phyloP scores from a whole-genome alignment of 495 filamentous ascomycete species.

The Penicilliopsis zonata region DNA sequence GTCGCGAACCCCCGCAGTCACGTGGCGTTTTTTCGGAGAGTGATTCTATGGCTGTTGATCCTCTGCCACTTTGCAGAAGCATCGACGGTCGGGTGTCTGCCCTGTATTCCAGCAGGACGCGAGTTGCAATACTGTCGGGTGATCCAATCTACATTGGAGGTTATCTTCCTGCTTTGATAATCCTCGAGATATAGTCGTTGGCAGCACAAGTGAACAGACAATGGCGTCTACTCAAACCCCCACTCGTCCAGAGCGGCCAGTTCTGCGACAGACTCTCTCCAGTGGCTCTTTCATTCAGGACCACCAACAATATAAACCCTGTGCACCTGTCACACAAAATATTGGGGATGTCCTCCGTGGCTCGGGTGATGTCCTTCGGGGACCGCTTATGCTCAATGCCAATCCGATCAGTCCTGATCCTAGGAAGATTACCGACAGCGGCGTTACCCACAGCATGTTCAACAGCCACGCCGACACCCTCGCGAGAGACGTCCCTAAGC shows the following conservation, averaged over 20 bases:
- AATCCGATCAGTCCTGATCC: conserved; percentile 35
- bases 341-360: conserved; percentile 30
- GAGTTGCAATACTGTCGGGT: no score
- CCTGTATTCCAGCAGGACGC: no score
- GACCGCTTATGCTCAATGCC: conserved; percentile 15
- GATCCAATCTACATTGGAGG: no score
- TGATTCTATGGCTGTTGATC: no score
- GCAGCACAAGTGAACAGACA: background rate
- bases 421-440: conserved; percentile 30
- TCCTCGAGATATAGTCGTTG: no score
- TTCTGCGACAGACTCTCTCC: conserved; percentile 39
- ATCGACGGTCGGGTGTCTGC: no score
- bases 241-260: conserved; percentile 24
- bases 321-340: conserved; percentile 25
- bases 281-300: conserved; percentile 60
- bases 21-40: no score
- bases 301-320: conserved; percentile 64
- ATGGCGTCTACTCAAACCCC: conserved; percentile 20
- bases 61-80: no score
- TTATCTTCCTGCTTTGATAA: no score
- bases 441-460: conserved; percentile 33
- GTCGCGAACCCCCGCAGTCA: no score
- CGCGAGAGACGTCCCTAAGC: conserved; percentile 23
- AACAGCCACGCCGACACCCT: conserved; percentile 23
- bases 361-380: conserved; percentile 7